Evolutionary conservation across 306 rosid species (phyloP).

Genomic region (Hylodesmum podocarpum): DNA sequence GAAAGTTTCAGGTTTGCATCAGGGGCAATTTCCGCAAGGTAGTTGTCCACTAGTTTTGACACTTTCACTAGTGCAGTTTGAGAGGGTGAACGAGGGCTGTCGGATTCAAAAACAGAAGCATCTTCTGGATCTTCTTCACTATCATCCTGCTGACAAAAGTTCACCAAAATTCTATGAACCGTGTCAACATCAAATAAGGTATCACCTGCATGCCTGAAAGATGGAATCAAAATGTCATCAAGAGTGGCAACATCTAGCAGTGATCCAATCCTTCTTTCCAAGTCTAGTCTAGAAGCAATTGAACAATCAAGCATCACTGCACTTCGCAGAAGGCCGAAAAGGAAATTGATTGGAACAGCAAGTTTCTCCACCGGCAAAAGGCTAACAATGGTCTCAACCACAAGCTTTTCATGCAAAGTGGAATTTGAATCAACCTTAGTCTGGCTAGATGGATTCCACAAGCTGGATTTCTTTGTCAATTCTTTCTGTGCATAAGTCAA

Average conservation of each 20-base stretch:
- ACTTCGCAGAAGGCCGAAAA: constrained; percentile 85
- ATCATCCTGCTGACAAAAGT: constrained; percentile 93
- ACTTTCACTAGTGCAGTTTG: constrained; percentile 83
- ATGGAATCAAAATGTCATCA: constrained; percentile 92
- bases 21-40: constrained; percentile 96
- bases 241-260: constrained; percentile 90
- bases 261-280: constrained; percentile 95
- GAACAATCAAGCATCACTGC: constrained; percentile 88
- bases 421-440: constrained; percentile 68
- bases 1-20: constrained; percentile 95
- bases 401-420: constrained; percentile 67
- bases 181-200: constrained; percentile 97
- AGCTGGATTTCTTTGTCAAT: constrained; percentile 75
- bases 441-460: constrained; percentile 81
- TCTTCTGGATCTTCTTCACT: constrained; percentile 93
- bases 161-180: constrained; percentile 88
- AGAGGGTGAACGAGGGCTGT: constrained; percentile 85
- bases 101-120: constrained; percentile 82
- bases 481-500: constrained; percentile 90
- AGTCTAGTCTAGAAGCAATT: constrained; percentile 73
- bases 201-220: constrained; percentile 82
- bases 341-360: constrained; percentile 81
- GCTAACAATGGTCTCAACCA: constrained; percentile 84
- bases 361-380: constrained; percentile 92
- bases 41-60: constrained; percentile 81